Percentiles rank a stretch among this genome's conserved stretches.
phyloP scores from a whole-genome alignment of 768 basidiomycete species.

The Sporobolomyces pararoseus region DNA sequence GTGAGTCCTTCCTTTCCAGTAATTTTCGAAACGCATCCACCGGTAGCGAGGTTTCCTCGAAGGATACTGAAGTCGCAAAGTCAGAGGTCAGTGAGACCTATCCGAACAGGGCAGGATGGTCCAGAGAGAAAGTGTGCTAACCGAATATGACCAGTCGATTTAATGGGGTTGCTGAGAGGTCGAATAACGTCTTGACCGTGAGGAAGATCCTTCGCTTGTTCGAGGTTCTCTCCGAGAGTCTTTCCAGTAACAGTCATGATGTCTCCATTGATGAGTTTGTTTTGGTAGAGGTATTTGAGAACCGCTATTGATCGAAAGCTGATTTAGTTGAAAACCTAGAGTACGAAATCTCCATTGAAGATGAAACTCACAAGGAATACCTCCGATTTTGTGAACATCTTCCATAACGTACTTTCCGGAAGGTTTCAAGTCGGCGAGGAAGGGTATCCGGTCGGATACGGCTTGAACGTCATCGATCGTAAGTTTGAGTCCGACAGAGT shows the following conservation, averaged over 20 bases:
- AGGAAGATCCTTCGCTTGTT: constrained; percentile 69
- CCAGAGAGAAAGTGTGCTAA: constrained; percentile 47
- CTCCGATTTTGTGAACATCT: constrained; percentile 90
- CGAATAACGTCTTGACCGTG: constrained; percentile 76
- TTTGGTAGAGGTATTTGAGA: constrained; percentile 68
- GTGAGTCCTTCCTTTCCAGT: constrained; percentile 89
- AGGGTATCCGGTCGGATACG: constrained; percentile 87
- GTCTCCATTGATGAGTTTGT: constrained; percentile 83
- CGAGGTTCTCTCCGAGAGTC: constrained; percentile 83
- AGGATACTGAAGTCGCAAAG: constrained; percentile 63
- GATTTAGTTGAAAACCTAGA: background rate
- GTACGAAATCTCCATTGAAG: background rate
- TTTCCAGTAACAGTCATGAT: constrained; percentile 85
- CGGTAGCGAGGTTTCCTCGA: constrained; percentile 85
- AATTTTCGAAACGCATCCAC: constrained; percentile 93
- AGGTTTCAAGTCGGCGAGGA: constrained; percentile 93
- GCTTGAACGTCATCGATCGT: constrained; percentile 87
- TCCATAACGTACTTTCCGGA: constrained; percentile 99
- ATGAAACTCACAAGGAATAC: constrained; percentile 77
- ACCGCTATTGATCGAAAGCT: constrained; percentile 58
- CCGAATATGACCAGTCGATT: constrained; percentile 84
- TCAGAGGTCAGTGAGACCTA: background rate
- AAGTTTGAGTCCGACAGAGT: constrained; percentile 85
- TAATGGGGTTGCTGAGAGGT: constrained; percentile 81
- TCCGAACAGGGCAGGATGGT: background rate